Conservation (phyloP, 768 basidiomycete genomes). For the Chalciporus chontae region DNA sequence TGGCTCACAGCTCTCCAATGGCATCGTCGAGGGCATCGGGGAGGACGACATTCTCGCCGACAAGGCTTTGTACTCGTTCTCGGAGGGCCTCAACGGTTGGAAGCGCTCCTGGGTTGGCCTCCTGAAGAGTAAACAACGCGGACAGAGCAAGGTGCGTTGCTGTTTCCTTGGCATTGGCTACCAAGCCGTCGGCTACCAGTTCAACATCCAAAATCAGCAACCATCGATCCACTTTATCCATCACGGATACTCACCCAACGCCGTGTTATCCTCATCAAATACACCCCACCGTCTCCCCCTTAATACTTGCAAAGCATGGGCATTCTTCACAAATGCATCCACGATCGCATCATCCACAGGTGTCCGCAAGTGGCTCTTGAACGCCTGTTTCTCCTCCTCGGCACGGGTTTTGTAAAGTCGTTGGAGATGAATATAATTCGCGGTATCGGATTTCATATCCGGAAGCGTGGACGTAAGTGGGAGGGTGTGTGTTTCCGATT, state of each 20-base stretch:
- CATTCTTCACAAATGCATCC: constrained; percentile 76
- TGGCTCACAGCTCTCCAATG: constrained; percentile 73
- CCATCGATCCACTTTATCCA: no score
- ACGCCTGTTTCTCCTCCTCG: constrained; percentile 57
- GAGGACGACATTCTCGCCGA: constrained; percentile 48
- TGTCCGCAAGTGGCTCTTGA: constrained; percentile 47
- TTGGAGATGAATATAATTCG: constrained; percentile 80
- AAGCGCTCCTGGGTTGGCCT: constrained; percentile 26
- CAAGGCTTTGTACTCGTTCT: constrained; percentile 44
- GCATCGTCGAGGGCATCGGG: constrained; percentile 56
- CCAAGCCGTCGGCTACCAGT: constrained; percentile 39
- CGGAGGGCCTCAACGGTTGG: constrained; percentile 53
- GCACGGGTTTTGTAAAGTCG: constrained; percentile 79
- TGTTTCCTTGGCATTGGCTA: constrained; percentile 48
- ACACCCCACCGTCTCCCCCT: constrained; percentile 60
- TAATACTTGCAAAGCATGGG: constrained; percentile 67
- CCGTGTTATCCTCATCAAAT: constrained; percentile 46
- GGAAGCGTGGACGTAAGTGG: constrained; percentile 87
- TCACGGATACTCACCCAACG: constrained; percentile 40
- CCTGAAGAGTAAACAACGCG: constrained; percentile 42
- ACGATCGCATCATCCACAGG: constrained; percentile 51
- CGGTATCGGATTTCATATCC: constrained; percentile 93
- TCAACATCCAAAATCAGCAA: constrained; percentile 1
- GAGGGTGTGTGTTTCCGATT: constrained; percentile 55
- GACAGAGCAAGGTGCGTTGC: constrained; percentile 74